A percentile compares a stretch with the other conserved stretches of the same genome.
Conservation (phyloP, 257 asterid genomes). For the Solanum appendiculatum region DNA sequence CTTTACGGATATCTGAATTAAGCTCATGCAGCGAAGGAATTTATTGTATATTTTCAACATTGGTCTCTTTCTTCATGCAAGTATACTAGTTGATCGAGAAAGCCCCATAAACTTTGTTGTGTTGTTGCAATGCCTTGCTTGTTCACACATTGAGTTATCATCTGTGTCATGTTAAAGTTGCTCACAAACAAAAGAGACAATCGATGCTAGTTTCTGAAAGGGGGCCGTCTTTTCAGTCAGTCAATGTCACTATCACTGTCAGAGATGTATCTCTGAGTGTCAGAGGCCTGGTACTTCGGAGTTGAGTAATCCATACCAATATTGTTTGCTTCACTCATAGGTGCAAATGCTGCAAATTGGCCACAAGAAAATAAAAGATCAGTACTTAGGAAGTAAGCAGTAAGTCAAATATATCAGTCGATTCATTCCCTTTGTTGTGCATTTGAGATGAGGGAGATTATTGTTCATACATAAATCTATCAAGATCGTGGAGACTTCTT, state of each 20-base stretch:
- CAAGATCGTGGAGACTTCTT: not conserved
- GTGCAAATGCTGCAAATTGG: constrained; percentile 74
- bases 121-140: not conserved
- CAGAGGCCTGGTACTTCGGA: constrained; percentile 56
- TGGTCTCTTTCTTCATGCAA: not conserved
- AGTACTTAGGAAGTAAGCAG: not conserved
- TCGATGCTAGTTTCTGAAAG: not conserved
- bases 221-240: constrained; percentile 1
- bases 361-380: not conserved
- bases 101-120: not conserved
- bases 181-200: not conserved
- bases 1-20: not conserved
- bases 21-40: not conserved
- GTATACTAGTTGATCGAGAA: not conserved
- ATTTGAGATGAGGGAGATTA: not conserved
- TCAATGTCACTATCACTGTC: constrained; percentile 43
- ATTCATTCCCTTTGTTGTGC: not conserved
- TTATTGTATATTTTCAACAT: not conserved
- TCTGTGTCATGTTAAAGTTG: not conserved
- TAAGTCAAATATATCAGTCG: not conserved
- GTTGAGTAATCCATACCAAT: constrained; percentile 22
- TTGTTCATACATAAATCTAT: not conserved
- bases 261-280: constrained; percentile 59
- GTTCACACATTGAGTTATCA: not conserved
- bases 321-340: constrained; percentile 47